phyloP scores from a whole-genome alignment of 2,329 filamentous ascomycete species.

The Plectosphaerella sp. region DNA sequence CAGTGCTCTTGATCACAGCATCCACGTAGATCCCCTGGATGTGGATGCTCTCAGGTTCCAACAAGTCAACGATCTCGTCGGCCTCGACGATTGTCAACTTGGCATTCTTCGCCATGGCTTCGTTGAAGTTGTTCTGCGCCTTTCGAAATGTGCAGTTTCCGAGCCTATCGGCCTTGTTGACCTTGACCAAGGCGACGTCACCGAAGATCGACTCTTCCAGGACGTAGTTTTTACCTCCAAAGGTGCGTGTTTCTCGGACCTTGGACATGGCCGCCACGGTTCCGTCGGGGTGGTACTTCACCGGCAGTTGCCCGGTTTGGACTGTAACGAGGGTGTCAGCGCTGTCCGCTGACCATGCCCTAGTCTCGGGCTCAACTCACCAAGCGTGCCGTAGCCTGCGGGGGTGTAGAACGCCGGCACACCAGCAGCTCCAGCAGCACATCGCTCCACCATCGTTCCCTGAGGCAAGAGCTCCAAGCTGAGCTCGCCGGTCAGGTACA shows the following conservation, averaged over 20 bases:
- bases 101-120: constrained; percentile 87
- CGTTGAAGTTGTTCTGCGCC: constrained; percentile 88
- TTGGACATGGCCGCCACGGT: constrained; percentile 70
- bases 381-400: constrained; percentile 76
- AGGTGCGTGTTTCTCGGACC: constrained; percentile 85
- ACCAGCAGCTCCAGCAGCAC: constrained; percentile 80
- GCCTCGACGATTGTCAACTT: constrained; percentile 90
- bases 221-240: constrained; percentile 84
- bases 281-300: constrained; percentile 73
- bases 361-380: neutral
- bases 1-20: constrained; percentile 76
- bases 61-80: constrained; percentile 87
- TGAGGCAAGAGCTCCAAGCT: constrained; percentile 90
- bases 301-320: constrained; percentile 84
- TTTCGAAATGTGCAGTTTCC: constrained; percentile 90
- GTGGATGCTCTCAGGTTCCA: constrained; percentile 78
- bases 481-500: constrained; percentile 83
- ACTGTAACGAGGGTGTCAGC: constrained; percentile 36
- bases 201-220: constrained; percentile 84
- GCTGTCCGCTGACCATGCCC: neutral
- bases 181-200: constrained; percentile 91
- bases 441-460: constrained; percentile 85
- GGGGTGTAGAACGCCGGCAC: constrained; percentile 94
- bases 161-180: constrained; percentile 85
- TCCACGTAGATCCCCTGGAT: constrained; percentile 89